Conservation (phyloP, 805 yeast species). For the Teunomyces gatunensis region DNA sequence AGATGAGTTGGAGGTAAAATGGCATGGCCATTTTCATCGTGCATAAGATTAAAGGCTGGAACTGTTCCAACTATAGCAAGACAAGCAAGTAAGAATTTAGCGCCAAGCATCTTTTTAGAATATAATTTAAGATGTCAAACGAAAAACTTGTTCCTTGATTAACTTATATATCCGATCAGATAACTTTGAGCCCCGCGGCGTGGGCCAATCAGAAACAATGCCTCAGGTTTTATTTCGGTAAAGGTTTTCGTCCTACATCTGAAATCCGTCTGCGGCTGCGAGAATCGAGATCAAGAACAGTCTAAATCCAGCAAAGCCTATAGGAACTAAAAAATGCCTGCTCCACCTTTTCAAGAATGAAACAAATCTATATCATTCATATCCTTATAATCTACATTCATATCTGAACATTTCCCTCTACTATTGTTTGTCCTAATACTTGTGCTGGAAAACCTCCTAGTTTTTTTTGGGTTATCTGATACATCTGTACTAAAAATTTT, state of each 20-base stretch:
- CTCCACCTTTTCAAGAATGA: too few species aligned
- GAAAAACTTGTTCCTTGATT: not conserved
- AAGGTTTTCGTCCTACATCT: not conserved
- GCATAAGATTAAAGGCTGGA: constrained; percentile 9
- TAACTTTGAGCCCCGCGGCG: constrained; percentile 1
- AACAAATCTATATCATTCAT: too few species aligned
- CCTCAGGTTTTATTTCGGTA: not conserved
- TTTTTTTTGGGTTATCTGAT: not conserved
- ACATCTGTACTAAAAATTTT: not conserved
- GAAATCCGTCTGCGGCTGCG: constrained; percentile 1
- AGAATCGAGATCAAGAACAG: not conserved
- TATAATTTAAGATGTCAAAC: not conserved
- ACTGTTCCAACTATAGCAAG: constrained; percentile 5
- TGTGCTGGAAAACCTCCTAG: not conserved
- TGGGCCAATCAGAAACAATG: constrained; percentile 3
- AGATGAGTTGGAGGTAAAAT: constrained; percentile 14
- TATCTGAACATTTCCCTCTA: not conserved
- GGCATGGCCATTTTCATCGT: constrained; percentile 11
- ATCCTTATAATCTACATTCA: too few species aligned
- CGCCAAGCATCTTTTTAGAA: constrained; percentile 7
- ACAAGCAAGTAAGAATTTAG: constrained; percentile 6
- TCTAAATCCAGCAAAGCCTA: not conserved
- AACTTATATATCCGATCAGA: constrained; percentile 4
- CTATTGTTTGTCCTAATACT: not conserved
- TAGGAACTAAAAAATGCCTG: not conserved